phyloP scores from a whole-genome alignment of 2,329 filamentous ascomycete genomes.

The Camillea tinctor region DNA sequence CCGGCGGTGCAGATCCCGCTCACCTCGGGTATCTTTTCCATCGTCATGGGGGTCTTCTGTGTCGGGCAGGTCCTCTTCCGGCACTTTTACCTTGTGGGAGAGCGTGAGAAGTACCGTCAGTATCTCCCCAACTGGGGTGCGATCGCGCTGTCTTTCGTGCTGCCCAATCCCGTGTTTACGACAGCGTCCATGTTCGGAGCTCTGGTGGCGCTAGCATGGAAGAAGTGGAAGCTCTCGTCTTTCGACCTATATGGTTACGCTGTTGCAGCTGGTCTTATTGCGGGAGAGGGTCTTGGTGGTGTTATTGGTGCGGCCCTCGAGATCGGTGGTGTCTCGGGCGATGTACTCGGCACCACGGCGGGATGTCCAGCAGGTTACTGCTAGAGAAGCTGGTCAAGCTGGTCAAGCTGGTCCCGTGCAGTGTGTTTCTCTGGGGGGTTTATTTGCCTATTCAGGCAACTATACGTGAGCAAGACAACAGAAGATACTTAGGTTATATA shows the following conservation, averaged over 20 bases:
- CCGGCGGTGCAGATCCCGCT: constrained; percentile 54
- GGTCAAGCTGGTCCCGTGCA: too few relatives aligned
- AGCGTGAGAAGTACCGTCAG: constrained; percentile 51
- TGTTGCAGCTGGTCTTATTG: constrained; percentile 59
- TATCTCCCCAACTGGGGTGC: constrained; percentile 64
- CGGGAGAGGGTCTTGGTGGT: constrained; percentile 62
- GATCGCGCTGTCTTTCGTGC: constrained; percentile 57
- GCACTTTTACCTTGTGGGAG: constrained; percentile 53
- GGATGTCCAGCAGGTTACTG: constrained; percentile 33
- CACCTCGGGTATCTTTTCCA: constrained; percentile 56
- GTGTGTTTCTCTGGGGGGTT: too few relatives aligned
- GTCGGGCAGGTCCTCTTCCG: constrained; percentile 51
- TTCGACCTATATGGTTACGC: constrained; percentile 62
- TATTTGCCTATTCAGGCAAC: too few relatives aligned
- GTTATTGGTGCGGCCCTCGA: constrained; percentile 51
- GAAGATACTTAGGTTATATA: too few relatives aligned
- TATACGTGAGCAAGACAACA: too few relatives aligned
- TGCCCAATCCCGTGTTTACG: constrained; percentile 56
- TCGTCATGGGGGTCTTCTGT: constrained; percentile 53
- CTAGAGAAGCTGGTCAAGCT: constrained; percentile 9
- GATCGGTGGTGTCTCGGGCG: constrained; percentile 33
- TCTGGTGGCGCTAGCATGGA: constrained; percentile 51
- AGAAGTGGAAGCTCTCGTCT: constrained; percentile 47
- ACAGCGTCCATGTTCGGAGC: constrained; percentile 60
- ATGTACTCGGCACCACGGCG: constrained; percentile 31